These are phyloP conservation scores for Moniliella sp. DNA, from an alignment of 1,284 basidiomycete genomes.

Conservation along the genomic window DNA sequence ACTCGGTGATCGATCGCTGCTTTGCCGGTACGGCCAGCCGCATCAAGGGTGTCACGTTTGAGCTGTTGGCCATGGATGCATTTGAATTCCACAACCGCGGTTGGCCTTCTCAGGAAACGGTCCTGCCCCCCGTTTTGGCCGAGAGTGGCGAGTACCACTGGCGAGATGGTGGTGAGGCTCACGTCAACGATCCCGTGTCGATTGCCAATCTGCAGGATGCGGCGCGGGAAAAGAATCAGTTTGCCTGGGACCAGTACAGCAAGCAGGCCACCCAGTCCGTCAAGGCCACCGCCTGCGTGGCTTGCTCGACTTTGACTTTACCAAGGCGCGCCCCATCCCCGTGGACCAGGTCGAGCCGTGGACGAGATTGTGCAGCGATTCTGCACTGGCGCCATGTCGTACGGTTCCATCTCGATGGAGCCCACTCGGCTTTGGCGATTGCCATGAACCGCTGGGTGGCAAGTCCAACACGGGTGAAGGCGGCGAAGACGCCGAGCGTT, in stretches of 20 bases:
- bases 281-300: constrained; percentile 25
- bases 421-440: constrained; percentile 13
- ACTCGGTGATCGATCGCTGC: constrained; percentile 22
- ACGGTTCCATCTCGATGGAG: constrained; percentile 31
- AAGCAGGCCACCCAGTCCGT: constrained; percentile 22
- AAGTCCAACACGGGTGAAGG: constrained; percentile 30
- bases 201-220: constrained; percentile 30
- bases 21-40: constrained; percentile 27
- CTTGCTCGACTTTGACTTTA: constrained; percentile 23
- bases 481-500: constrained; percentile 29
- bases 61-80: constrained; percentile 22
- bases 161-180: constrained; percentile 26
- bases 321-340: constrained; percentile 21
- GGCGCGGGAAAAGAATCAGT: constrained; percentile 24
- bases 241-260: constrained; percentile 22
- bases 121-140: constrained; percentile 18
- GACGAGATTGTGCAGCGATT: constrained; percentile 32
- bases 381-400: constrained; percentile 31
- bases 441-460: constrained; percentile 30
- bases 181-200: constrained; percentile 26
- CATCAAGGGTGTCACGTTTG: constrained; percentile 23
- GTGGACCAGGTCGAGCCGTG: constrained; percentile 32
- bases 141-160: constrained; percentile 30
- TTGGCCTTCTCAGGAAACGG: constrained; percentile 19
- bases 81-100: constrained; percentile 29